Percentiles rank a stretch among this genome's conserved stretches.
Evolutionary conservation across 2,329 filamentous ascomycete genomes (phyloP).

Genomic region (Coleophoma crateriformis): DNA sequence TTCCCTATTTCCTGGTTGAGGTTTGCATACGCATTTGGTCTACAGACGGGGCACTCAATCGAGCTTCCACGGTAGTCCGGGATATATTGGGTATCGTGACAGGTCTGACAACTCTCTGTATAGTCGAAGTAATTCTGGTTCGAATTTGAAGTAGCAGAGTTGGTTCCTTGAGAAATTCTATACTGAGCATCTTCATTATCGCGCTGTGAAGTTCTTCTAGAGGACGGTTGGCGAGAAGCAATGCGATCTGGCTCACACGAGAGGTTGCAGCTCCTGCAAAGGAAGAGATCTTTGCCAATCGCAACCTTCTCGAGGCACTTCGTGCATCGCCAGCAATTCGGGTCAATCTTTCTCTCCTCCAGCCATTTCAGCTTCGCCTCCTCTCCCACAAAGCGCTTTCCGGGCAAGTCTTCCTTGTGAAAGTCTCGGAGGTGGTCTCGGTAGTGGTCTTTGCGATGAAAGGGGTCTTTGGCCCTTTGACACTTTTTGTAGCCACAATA

Average conservation of each 20-base stretch:
- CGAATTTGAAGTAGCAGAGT: neutral
- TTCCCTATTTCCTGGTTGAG: neutral
- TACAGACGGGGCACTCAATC: neutral
- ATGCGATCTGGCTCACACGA: conserved; percentile 15
- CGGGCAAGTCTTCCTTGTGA: conserved; percentile 33
- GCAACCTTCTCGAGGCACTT: conserved; percentile 17
- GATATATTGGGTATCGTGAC: neutral
- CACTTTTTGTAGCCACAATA: conserved; percentile 27
- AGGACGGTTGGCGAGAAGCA: conserved; percentile 1
- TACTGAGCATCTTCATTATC: no score
- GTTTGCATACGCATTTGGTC: neutral
- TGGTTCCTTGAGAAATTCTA: no score
- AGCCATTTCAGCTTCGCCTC: conserved; percentile 14
- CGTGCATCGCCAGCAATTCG: conserved; percentile 20
- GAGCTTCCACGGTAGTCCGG: neutral
- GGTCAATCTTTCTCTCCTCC: conserved; percentile 11
- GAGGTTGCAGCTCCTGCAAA: conserved; percentile 15
- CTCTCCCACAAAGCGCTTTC: conserved; percentile 9
- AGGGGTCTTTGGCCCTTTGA: conserved; percentile 26
- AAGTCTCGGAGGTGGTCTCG: conserved; percentile 41
- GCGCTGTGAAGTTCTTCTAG: no score
- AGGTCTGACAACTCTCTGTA: neutral
- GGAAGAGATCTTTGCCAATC: conserved; percentile 12
- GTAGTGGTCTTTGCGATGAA: conserved; percentile 41
- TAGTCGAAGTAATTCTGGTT: neutral